These are phyloP conservation scores for Panaeolus papilionaceus DNA, from an alignment of 768 basidiomycete species.

Conservation along the genomic window DNA sequence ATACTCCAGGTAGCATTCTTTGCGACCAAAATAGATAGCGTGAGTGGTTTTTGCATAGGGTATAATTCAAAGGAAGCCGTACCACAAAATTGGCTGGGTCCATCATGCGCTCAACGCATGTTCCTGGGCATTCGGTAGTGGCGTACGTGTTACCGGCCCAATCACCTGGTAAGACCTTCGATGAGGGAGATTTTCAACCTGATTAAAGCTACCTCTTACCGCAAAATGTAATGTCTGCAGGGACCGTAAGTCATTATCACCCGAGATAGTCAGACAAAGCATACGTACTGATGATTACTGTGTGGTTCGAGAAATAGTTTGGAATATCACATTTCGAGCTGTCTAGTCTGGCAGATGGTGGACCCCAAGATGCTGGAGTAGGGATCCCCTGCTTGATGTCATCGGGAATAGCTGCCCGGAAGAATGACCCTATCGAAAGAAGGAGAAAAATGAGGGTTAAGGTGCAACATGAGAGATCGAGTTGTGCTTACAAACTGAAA, in stretches of 20 bases:
- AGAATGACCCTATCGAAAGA: slow-evolving; percentile 72
- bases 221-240: slow-evolving; percentile 82
- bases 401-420: slow-evolving; percentile 74
- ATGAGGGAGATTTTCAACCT: background rate
- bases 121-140: slow-evolving; percentile 74
- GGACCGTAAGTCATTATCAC: background rate
- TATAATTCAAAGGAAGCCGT: slow-evolving; percentile 32
- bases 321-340: slow-evolving; percentile 63
- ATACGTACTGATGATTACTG: slow-evolving; percentile 74
- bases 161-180: slow-evolving; percentile 43
- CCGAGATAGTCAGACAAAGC: slow-evolving; percentile 21
- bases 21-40: background rate
- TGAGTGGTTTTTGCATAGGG: background rate
- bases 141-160: slow-evolving; percentile 87
- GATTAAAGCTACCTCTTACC: slow-evolving; percentile 29
- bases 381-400: slow-evolving; percentile 71
- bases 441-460: slow-evolving; percentile 4
- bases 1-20: slow-evolving; percentile 87
- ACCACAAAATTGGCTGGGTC: slow-evolving; percentile 77
- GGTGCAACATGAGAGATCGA: background rate
- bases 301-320: slow-evolving; percentile 70
- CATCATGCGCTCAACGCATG: slow-evolving; percentile 66
- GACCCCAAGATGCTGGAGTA: slow-evolving; percentile 71
- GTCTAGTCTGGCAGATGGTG: slow-evolving; percentile 66
- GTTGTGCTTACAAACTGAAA: slow-evolving; percentile 70